Evolutionary conservation across 1,284 basidiomycete species (phyloP).

Genomic region (Anthracocystis panici-leucophaei): DNA sequence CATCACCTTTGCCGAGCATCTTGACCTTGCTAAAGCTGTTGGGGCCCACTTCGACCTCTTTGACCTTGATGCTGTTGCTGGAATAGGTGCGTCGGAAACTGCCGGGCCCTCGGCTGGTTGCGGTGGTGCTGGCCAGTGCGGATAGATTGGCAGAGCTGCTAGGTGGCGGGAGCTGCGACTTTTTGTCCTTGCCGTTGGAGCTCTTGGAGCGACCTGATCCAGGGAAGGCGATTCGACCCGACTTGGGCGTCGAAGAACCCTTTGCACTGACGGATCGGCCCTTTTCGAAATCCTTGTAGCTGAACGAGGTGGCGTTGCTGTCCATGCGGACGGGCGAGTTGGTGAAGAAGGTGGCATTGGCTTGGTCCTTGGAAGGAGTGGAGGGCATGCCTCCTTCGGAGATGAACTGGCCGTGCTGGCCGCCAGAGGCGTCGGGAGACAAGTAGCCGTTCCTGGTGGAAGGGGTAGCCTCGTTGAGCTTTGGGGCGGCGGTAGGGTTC

Average conservation of each 20-base stretch:
- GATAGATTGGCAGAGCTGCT: constrained; percentile 74
- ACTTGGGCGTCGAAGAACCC: constrained; percentile 54
- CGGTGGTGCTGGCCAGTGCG: constrained; percentile 57
- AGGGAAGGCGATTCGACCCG: constrained; percentile 56
- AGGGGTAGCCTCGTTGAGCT: constrained; percentile 14
- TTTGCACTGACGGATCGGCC: constrained; percentile 41
- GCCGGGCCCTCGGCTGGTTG: constrained; percentile 72
- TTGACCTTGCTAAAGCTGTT: constrained; percentile 67
- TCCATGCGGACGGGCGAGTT: constrained; percentile 65
- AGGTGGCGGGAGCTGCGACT: constrained; percentile 79
- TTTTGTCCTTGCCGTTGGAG: constrained; percentile 72
- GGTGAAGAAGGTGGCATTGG: constrained; percentile 53
- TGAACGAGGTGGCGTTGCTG: constrained; percentile 62
- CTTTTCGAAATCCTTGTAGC: constrained; percentile 66
- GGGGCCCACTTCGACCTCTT: constrained; percentile 70
- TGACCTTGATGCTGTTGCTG: constrained; percentile 95
- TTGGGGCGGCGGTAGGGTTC: constrained; percentile 16
- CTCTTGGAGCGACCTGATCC: constrained; percentile 56
- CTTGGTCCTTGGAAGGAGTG: constrained; percentile 27
- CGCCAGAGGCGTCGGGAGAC: constrained; percentile 73
- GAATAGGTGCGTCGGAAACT: constrained; percentile 91
- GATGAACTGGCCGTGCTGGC: constrained; percentile 27
- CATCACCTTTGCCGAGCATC: constrained; percentile 69
- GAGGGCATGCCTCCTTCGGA: constrained; percentile 27
- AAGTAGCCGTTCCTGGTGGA: constrained; percentile 47